A percentile compares a stretch with the other conserved stretches of the same genome.
These are phyloP conservation scores for Chlamydomonas eustigma DNA, from an alignment of 139 green algal species.

Conservation along the genomic window DNA sequence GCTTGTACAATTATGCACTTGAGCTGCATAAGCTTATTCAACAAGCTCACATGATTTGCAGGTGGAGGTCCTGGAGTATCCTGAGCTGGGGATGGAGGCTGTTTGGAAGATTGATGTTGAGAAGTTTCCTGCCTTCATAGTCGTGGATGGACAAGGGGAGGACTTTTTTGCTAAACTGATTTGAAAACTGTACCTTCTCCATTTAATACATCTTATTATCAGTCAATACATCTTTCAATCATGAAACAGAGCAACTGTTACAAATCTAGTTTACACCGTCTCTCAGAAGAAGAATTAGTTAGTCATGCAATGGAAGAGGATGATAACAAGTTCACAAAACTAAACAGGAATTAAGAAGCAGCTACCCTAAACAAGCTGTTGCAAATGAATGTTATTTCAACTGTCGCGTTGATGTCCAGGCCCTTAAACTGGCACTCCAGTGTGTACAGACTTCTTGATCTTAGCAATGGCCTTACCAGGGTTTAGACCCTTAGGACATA, in stretches of 20 bases:
- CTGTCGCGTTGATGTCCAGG: not conserved
- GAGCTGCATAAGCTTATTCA: not conserved
- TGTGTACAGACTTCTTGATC: constrained; percentile 86
- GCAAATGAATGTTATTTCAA: not conserved
- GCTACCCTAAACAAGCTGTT: no score
- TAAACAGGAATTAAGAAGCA: no score
- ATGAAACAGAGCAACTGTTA: no score
- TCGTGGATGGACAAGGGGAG: constrained; percentile 45
- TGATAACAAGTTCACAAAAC: no score
- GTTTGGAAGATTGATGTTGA: constrained; percentile 44
- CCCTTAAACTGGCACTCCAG: constrained; percentile 40
- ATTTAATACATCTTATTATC: no score
- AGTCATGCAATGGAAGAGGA: not conserved
- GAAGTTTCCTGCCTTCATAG: constrained; percentile 50
- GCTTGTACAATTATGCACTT: not conserved
- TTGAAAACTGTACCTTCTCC: no score
- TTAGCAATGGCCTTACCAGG: constrained; percentile 95
- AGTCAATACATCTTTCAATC: no score
- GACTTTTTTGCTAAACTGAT: constrained; percentile 41
- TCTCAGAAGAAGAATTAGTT: no score
- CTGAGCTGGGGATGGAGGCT: constrained; percentile 49
- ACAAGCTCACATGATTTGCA: not conserved
- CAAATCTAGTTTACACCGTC: no score
- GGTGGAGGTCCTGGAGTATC: constrained; percentile 50
- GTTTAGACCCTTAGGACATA: constrained; percentile 73